Evolutionary conservation across 495 filamentous ascomycete species (phyloP), one percentile per base, ranked within the genome.

Genomic region (Hypoxylon lienhwacheense): DNA sequence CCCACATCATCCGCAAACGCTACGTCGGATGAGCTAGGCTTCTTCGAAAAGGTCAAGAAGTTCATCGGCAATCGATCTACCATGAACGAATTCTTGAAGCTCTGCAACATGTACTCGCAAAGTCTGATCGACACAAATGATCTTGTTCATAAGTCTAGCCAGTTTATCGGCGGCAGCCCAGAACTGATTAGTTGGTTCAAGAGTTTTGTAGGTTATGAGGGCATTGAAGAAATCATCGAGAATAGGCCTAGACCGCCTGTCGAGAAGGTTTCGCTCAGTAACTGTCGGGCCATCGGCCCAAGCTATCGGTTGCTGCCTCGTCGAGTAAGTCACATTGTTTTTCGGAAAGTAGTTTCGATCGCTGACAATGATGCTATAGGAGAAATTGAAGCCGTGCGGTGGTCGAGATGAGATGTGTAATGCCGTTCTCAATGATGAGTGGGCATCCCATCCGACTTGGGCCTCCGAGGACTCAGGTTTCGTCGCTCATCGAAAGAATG

Each of bases 361-460:
- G 47, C 47, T 46, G 32, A 55, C 40, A 35, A 36, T 24, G 36
- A 35, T 1, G 14, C 25, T 34, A 15, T 42, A 81, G 72, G 93
- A 97, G 68, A 83, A 89, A 4, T 81, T 90, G 31, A 90, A 91
- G 71, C 79, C 84, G 1, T 99, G 95, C 73, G 89, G 87, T 62
- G 95, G 95, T 12, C 86, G 95, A 28, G 95, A 99, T 66, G 88
- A 93, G 68, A 84, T 97, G 56, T 99, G 95, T 67, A 81, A 86
- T 47, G 78, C 82, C 34, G 93, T 97, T 0, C 78, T 99, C 34
- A 99, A 99, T 50, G 93, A 99, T 62, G 88, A 95, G 54, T 99
- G 95, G 95, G 93, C 91, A 1, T 97, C 91, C 36, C 93, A 97
- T 72, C 95, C 95, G 1, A 99, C 95, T 2, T 99, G 95, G 95